Base-by-base conservation (phyloP, 176 grass and related monocot genomes). In the Carex cristatella region DNA sequence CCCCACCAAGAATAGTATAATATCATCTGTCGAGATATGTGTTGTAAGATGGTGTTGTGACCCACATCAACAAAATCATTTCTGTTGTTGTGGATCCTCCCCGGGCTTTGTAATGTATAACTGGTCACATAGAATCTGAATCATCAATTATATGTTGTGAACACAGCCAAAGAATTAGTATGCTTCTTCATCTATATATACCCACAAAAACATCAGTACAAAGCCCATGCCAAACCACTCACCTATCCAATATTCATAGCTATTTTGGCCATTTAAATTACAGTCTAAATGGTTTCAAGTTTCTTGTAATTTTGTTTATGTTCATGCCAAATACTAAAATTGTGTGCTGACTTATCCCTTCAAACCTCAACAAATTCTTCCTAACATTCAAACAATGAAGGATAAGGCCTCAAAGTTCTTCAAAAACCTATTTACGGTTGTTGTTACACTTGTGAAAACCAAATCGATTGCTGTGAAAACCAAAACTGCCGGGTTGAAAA, bases 161-260 rank as follows among this genome's bases (percentile, higher is more conserved):
- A 79, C 31, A 60, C 19, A 85, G 40, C 56, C 70, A 46, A 68
- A 81, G 79, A 35, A 64, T 62, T 27, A 60, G 59, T 81, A 64
- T 32, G 58, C 38, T 55, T 56, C 70, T 74, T 73, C 49, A 44
- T 82, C 86, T 87, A 87, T 87, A 87, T 83, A 87, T 87, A 83
- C 79, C 66, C 27, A 61, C 80, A 14, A 71, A 83, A 75, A 63
- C 86, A 57, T 83, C 79, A 83, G 32, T 70, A 65, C 51, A 72
- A 83, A 42, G 79, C 68, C 86, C 86, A 87, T 87, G 86, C 71
- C 71, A 76, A 76, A 76, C 44, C 71, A 31, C 32, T 51, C 71
- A 49, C 16, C 71, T 79, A 60, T 12, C 15, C 15, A 32, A 77
- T 65, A 62, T 16, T 1, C 70, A 11, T 31, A n/a, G 27, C 33